Evolutionary conservation across 2,329 filamentous ascomycete species (phyloP), one percentile per base, ranked within the genome.

Genomic region (Acrodontium crateriforme): DNA sequence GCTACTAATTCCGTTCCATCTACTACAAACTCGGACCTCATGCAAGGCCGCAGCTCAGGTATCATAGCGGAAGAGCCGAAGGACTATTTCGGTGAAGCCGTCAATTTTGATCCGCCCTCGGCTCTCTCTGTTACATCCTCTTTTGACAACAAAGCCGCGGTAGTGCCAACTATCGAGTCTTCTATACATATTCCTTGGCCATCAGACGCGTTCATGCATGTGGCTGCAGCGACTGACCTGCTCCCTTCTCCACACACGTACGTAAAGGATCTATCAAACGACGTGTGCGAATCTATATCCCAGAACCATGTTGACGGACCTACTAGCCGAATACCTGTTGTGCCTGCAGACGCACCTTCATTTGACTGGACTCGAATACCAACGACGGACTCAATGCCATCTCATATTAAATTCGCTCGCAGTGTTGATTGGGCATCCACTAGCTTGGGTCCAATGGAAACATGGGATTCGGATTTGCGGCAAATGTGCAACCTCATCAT

Each of bases 321-420:
- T 24, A 36, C 32, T 32, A 53, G 44, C 31, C 39, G 41, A 16
- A 44, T 47, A n/a, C 12, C 40, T 14, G 37, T 32, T 20, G 39
- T 43, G 6, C 19, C 42, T 5, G 29, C 38, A 9, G 49, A 52
- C 28, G 35, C 28, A 46, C 60, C 40, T 60, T 78, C 72, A 17
- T 87, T 85, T 46, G 82, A 91, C 52, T 89, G 82, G 82, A 89
- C 81, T 3, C 67, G 72, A 29, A 62, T 87, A 26, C 70, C 76
- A 2, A 28, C 76, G 9, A 69, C 69, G 4, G 59, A 72, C 9
- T 65, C 64, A 15, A 61, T 85, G 21, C 75, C 78, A 2, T 56
- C 63, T 6, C 81, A 89, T 46, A 77, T 87, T 25, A 69, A 66
- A 29, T 80, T 87, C 40, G 75, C 76, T 11, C 69, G 78, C 19